Evolutionary conservation across 2,329 filamentous ascomycete genomes (phyloP).

Genomic region (Aspergillus texensis): DNA sequence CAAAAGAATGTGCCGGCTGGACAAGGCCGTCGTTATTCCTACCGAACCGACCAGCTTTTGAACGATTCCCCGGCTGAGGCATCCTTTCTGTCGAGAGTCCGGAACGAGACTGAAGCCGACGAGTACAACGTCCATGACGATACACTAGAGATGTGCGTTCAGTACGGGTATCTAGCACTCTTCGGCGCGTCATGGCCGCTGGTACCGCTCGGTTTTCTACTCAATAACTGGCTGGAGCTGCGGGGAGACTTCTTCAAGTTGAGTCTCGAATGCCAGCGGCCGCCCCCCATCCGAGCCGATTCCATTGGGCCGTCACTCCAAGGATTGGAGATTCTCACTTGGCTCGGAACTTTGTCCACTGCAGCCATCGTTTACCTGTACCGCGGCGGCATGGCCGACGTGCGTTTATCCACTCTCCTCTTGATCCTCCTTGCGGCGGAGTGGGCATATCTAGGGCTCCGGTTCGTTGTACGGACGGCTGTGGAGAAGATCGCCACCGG

Average conservation of each 20-base stretch:
- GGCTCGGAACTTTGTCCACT: slow-evolving; percentile 87
- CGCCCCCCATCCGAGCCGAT: slow-evolving; percentile 85
- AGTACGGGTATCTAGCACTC: slow-evolving; percentile 84
- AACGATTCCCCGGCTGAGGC: slow-evolving; percentile 77
- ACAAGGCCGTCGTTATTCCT: slow-evolving; percentile 29
- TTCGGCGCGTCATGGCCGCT: slow-evolving; percentile 95
- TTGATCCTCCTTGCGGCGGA: slow-evolving; percentile 80
- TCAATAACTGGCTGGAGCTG: slow-evolving; percentile 96
- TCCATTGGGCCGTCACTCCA: slow-evolving; percentile 93
- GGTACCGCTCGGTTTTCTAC: slow-evolving; percentile 82
- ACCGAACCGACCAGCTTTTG: slow-evolving; percentile 49
- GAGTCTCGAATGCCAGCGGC: slow-evolving; percentile 82
- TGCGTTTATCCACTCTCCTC: slow-evolving; percentile 76
- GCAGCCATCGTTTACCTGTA: slow-evolving; percentile 89
- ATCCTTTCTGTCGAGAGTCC: slow-evolving; percentile 77
- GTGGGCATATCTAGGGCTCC: slow-evolving; percentile 77
- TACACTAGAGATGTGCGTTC: slow-evolving; percentile 90
- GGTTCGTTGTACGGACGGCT: slow-evolving; percentile 69
- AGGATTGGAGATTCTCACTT: slow-evolving; percentile 84
- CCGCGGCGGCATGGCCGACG: slow-evolving; percentile 65
- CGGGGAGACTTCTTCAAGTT: slow-evolving; percentile 95
- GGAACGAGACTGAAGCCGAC: slow-evolving; percentile 78
- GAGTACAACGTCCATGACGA: slow-evolving; percentile 89
- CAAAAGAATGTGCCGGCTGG: slow-evolving; percentile 37
- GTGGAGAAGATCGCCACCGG: slow-evolving; percentile 80